A percentile compares a stretch with the other conserved stretches of the same genome.
These are phyloP conservation scores for Phytophthora cajani DNA, from an alignment of 352 stramenopile genomes.

Conservation along the genomic window DNA sequence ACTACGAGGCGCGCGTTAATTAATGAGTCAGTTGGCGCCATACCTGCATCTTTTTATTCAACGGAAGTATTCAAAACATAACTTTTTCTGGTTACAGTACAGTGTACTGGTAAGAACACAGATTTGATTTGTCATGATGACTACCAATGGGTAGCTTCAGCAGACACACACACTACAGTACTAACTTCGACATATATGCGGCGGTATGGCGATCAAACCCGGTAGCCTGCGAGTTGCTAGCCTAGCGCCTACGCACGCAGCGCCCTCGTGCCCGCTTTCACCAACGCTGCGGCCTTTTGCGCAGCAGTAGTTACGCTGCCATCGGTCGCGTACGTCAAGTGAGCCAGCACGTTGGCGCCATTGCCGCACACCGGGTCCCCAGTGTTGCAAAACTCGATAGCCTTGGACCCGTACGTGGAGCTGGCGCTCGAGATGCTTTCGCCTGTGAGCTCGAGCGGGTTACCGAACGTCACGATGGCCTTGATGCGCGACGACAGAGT, in stretches of 20 bases:
- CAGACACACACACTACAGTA: too few relatives aligned
- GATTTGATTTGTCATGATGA: too few relatives aligned
- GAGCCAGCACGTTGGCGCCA: conserved; percentile 39
- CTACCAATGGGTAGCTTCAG: too few relatives aligned
- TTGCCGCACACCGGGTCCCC: conserved; percentile 41
- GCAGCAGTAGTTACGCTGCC: conserved; percentile 35
- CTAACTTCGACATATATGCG: background rate
- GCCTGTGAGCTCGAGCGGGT: conserved; percentile 37
- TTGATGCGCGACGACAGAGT: conserved; percentile 21
- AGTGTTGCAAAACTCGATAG: conserved; percentile 41
- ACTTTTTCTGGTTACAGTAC: too few relatives aligned
- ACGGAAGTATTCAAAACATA: too few relatives aligned
- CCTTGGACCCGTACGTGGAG: conserved; percentile 34
- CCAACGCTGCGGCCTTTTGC: conserved; percentile 32
- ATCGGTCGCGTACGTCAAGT: conserved; percentile 38
- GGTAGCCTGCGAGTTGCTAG: background rate
- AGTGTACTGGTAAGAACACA: too few relatives aligned
- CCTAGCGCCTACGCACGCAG: background rate
- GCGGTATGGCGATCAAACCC: background rate
- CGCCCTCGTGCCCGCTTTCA: background rate
- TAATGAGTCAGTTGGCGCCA: too few relatives aligned
- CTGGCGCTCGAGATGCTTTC: conserved; percentile 37
- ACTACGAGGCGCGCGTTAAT: too few relatives aligned
- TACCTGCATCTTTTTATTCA: too few relatives aligned
- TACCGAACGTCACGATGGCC: conserved; percentile 48